phyloP scores from a whole-genome alignment of 2,329 filamentous ascomycete genomes.

The Monilinia laxa region DNA sequence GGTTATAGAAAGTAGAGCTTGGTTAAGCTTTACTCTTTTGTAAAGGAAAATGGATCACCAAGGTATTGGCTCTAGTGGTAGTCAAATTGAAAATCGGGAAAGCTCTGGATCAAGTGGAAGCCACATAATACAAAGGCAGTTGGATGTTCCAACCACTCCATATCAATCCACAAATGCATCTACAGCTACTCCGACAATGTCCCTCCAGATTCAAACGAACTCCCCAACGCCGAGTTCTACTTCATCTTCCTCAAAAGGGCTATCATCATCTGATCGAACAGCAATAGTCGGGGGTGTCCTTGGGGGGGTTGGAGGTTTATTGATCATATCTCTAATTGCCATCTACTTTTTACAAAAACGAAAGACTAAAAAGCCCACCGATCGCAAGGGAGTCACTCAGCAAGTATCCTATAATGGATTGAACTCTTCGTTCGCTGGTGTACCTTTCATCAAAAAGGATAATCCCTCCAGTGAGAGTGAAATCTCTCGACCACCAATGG shows the following conservation, averaged over 20 bases:
- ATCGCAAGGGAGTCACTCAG: conserved; percentile 22
- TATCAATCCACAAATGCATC: conserved; percentile 24
- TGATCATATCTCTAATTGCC: conserved; percentile 28
- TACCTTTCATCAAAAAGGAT: conserved; percentile 26
- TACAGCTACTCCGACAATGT: conserved; percentile 20
- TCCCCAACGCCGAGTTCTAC: conserved; percentile 18
- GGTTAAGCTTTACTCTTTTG: neutral
- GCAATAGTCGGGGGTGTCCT: conserved; percentile 30
- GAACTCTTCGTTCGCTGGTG: conserved; percentile 30
- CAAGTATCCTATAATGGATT: conserved; percentile 30
- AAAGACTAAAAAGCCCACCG: conserved; percentile 24
- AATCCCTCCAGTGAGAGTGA: conserved; percentile 18
- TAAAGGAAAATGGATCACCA: conserved; percentile 1
- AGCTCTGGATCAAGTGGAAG: conserved; percentile 5
- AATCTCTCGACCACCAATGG: conserved; percentile 15
- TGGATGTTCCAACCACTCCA: conserved; percentile 4
- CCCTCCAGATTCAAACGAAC: conserved; percentile 16
- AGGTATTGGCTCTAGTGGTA: conserved; percentile 6
- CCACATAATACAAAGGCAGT: neutral
- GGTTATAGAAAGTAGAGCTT: neutral
- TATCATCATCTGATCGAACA: conserved; percentile 20
- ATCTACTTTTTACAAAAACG: conserved; percentile 27
- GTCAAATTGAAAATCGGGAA: neutral
- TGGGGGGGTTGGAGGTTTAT: conserved; percentile 27
- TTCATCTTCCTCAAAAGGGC: conserved; percentile 23